A percentile compares a stretch with the other conserved stretches of the same genome.
Conservation (phyloP, 345 rosid species). For the Eucalyptus decipiens region DNA sequence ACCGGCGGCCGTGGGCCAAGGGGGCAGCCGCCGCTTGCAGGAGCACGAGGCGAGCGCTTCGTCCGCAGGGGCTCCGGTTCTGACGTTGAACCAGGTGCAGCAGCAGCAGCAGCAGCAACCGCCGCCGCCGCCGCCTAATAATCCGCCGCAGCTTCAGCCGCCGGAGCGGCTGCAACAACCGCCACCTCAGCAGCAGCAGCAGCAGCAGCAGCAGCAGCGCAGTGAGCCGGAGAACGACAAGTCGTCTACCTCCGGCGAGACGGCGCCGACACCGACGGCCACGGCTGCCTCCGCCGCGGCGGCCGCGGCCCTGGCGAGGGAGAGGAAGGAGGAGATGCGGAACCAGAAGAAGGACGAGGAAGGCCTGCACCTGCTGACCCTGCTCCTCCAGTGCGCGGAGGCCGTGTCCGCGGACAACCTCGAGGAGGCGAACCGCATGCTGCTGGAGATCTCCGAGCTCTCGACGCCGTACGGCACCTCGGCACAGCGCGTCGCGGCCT, state of each 20-base stretch:
- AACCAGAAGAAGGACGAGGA: conserved; percentile 84
- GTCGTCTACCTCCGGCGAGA: conserved; percentile 37
- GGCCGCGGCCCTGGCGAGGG: conserved; percentile 19
- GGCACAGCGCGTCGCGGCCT: conserved; percentile 95
- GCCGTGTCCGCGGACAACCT: conserved; percentile 84
- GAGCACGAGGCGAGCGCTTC: background rate
- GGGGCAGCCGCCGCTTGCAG: background rate
- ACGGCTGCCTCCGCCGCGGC: conserved; percentile 4
- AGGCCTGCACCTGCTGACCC: conserved; percentile 83
- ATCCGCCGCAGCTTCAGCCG: background rate
- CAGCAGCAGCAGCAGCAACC: background rate
- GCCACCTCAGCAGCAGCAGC: background rate
- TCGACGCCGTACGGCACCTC: conserved; percentile 95
- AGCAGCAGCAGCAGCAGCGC: background rate
- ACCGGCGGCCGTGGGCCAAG: background rate
- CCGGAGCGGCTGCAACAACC: conserved; percentile 3
- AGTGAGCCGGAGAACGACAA: conserved; percentile 14
- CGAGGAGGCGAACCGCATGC: conserved; percentile 87
- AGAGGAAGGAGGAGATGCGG: conserved; percentile 61
- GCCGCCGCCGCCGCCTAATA: background rate
- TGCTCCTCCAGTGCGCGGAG: conserved; percentile 94
- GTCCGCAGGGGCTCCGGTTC: conserved; percentile 6
- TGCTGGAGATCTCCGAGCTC: conserved; percentile 78
- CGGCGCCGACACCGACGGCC: conserved; percentile 11
- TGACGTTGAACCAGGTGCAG: conserved; percentile 11